Percentiles rank a stretch among this genome's conserved stretches.
phyloP scores from a whole-genome alignment of 73 alveolate genomes.

The Diophrys appendiculata region DNA sequence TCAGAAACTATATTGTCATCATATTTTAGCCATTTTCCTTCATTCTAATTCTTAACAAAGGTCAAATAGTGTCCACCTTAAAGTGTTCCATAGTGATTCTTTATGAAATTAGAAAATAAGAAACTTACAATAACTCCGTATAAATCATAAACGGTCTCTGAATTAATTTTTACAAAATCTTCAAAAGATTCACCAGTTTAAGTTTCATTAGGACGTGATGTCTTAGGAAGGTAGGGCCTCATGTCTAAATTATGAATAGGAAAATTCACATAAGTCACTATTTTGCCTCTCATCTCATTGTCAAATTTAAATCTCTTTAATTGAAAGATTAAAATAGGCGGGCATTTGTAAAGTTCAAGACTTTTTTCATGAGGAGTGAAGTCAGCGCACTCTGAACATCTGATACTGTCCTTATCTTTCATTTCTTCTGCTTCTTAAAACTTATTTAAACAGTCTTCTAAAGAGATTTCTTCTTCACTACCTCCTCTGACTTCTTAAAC shows the following conservation, averaged over 20 bases:
- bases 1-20: constrained; percentile 71
- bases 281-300: constrained; percentile 11
- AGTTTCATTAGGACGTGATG: constrained; percentile 18
- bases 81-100: constrained; percentile 83
- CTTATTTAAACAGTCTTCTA: constrained; percentile 40
- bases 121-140: constrained; percentile 66
- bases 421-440: constrained; percentile 45
- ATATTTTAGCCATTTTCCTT: constrained; percentile 77
- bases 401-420: constrained; percentile 15
- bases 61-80: constrained; percentile 84
- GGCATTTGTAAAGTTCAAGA: constrained; percentile 75
- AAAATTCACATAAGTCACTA: constrained; percentile 36
- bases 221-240: constrained; percentile 5
- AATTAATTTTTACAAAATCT: not conserved
- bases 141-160: constrained; percentile 61
- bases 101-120: not conserved
- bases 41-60: constrained; percentile 58
- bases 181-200: no score
- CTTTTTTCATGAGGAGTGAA: constrained; percentile 67
- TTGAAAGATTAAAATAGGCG: constrained; percentile 78
- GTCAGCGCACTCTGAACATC: constrained; percentile 72
- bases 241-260: constrained; percentile 68
- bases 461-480: constrained; percentile 26
- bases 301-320: constrained; percentile 72
- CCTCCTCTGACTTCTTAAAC: constrained; percentile 11